These are phyloP conservation scores for Sporothrix schenckii DNA, from an alignment of 2,329 filamentous ascomycete species.

Conservation along the genomic window DNA sequence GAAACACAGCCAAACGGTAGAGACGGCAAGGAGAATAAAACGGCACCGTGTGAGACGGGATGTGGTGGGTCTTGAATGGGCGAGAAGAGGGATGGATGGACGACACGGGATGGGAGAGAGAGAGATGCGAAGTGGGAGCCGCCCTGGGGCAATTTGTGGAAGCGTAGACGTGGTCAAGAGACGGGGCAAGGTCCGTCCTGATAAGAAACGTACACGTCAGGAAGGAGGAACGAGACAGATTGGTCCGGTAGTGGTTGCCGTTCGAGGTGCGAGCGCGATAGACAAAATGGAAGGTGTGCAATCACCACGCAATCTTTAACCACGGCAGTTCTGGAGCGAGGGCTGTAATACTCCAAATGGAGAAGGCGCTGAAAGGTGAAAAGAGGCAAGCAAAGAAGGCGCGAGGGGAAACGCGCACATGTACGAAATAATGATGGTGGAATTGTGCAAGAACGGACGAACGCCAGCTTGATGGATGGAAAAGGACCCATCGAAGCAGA, in stretches of 20 bases:
- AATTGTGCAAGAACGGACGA: constrained; percentile 18
- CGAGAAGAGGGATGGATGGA: background rate
- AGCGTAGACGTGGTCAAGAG: background rate
- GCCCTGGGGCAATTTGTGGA: constrained; percentile 5
- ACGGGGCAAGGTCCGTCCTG: background rate
- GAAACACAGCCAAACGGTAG: constrained; percentile 19
- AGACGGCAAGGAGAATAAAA: constrained; percentile 22
- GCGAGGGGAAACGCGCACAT: background rate
- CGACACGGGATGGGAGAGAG: background rate
- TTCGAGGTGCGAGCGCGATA: background rate
- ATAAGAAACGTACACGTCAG: constrained; percentile 21
- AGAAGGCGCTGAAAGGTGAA: constrained; percentile 3
- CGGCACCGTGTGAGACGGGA: background rate
- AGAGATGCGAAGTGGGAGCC: background rate
- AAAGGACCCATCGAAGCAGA: constrained; percentile 8
- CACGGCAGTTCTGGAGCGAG: constrained; percentile 13
- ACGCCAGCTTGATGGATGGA: constrained; percentile 14
- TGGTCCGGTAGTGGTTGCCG: background rate
- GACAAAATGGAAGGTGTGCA: background rate
- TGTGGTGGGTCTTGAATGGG: background rate
- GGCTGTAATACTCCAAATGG: background rate
- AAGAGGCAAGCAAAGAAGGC: background rate
- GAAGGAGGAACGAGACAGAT: constrained; percentile 15
- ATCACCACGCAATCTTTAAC: background rate
- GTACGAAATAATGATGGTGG: background rate